Base-by-base conservation (phyloP, 768 basidiomycete species). In the Mycena indigotica region DNA sequence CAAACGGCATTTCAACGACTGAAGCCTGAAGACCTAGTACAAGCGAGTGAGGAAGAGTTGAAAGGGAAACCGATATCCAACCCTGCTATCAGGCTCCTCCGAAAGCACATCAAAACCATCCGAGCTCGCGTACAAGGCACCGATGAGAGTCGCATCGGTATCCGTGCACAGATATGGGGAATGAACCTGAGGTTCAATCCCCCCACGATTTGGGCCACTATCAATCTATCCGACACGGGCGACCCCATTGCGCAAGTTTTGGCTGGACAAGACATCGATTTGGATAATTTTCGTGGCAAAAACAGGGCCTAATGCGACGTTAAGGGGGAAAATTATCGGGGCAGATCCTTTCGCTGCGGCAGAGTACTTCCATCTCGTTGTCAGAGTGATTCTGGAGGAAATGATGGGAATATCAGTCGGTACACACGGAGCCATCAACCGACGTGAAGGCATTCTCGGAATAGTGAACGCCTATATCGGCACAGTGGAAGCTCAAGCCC, bases 241-340 rank as follows among this genome's bases (percentile, higher is more conserved):
- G 75, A 80, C 58, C 80, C 79, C 0, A 68, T 82, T 23, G 76
- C 73, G 0, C 79, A 81, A 53, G 69, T 82, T 0, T 66, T 83
- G 13, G 69, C 73, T 0, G 79, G 82, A 0, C 69, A 69, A 28
- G 62, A 77, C 0, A 80, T 84, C 5, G 66, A 82, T 51, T 53
- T 83, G 5, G 75, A 84, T 51, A 1, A 59, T 0, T 80, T 82
- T 50, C 2, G 55, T 1, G 24, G 51, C n/a, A 0, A 61, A 63
- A 0, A 29, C 46, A 3, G 74, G 75, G 0, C 75, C 75, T 1
- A 60, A 64, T 24, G 50, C 53, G 2, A 35, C 21, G 0, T 23
- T 55, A 1, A 45, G 73, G 0, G 63, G 65, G 0, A 26, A 53
- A 1, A 77, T 70, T 38, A 69, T 80, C 5, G 74, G 75, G 0